Conservation (phyloP, 495 filamentous ascomycete species). For the Aspergillus sclerotioniger region DNA sequence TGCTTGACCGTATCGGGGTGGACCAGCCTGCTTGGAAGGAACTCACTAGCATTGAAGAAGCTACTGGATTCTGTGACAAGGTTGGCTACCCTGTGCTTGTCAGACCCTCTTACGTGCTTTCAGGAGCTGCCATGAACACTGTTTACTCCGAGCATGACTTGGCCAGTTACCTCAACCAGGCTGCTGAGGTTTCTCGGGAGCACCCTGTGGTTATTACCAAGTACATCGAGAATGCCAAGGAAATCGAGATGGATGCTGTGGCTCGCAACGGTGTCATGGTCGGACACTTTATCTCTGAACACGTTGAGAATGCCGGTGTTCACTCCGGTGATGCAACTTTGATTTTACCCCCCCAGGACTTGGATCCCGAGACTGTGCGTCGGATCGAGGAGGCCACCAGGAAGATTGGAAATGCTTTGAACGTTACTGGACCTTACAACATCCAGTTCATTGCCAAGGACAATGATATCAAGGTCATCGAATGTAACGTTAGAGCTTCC, state of each 20-base stretch:
- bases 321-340: constrained; percentile 97
- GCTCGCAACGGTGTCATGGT: constrained; percentile 84
- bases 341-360: constrained; percentile 93
- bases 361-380: constrained; percentile 81
- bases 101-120: constrained; percentile 94
- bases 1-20: constrained; percentile 89
- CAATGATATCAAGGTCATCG: constrained; percentile 99
- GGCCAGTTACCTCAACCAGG: constrained; percentile 85
- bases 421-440: constrained; percentile 96
- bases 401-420: constrained; percentile 92
- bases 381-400: constrained; percentile 92
- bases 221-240: constrained; percentile 96
- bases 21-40: constrained; percentile 99
- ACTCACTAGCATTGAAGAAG: constrained; percentile 85
- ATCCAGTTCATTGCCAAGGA: constrained; percentile 99
- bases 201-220: constrained; percentile 99
- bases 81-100: constrained; percentile 94
- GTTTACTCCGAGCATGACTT: constrained; percentile 89
- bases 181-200: constrained; percentile 87
- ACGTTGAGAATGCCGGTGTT: constrained; percentile 95
- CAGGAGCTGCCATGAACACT: constrained; percentile 99
- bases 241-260: constrained; percentile 97
- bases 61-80: constrained; percentile 78
- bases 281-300: constrained; percentile 92
- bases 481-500: constrained; percentile 96